These are phyloP conservation scores for Metarhizium sp. DNA, from an alignment of 2,329 filamentous ascomycete species.

Conservation along the genomic window DNA sequence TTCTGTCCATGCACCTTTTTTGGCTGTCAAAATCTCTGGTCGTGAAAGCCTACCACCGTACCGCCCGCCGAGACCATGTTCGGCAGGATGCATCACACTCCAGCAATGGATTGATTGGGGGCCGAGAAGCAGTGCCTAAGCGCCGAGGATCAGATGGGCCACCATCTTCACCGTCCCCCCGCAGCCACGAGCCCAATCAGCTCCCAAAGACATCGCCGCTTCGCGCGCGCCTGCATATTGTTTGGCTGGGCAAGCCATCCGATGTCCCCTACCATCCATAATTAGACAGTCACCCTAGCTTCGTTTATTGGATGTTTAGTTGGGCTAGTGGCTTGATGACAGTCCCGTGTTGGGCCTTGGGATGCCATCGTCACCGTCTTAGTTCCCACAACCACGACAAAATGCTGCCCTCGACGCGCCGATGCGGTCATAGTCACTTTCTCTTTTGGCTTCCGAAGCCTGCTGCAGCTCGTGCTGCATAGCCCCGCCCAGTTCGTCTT, in stretches of 20 bases:
- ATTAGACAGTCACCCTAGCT: conserved; percentile 20
- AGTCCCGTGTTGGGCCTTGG: not conserved
- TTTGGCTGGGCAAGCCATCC: conserved; percentile 7
- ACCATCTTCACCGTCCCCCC: conserved; percentile 12
- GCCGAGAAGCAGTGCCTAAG: conserved; percentile 15
- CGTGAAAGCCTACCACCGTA: not conserved
- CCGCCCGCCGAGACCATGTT: not conserved
- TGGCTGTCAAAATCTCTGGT: not conserved
- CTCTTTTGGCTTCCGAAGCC: not conserved
- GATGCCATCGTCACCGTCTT: not conserved
- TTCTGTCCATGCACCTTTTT: not conserved
- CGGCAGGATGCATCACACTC: not conserved
- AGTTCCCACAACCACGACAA: not conserved
- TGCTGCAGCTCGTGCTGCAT: conserved; percentile 6
- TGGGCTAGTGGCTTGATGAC: not conserved
- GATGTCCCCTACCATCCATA: conserved; percentile 21
- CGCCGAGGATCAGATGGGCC: conserved; percentile 10
- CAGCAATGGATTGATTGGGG: conserved; percentile 3
- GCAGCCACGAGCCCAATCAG: conserved; percentile 15
- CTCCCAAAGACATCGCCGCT: conserved; percentile 14
- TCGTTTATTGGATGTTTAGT: conserved; percentile 22
- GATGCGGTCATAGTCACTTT: conserved; percentile 1
- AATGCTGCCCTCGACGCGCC: not conserved
- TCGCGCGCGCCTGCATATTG: conserved; percentile 32
- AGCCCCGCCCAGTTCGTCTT: conserved; percentile 8